Evolutionary conservation across 306 rosid species (phyloP), one percentile per base, ranked within the genome.

Genomic region (Cucurbita moschata): DNA sequence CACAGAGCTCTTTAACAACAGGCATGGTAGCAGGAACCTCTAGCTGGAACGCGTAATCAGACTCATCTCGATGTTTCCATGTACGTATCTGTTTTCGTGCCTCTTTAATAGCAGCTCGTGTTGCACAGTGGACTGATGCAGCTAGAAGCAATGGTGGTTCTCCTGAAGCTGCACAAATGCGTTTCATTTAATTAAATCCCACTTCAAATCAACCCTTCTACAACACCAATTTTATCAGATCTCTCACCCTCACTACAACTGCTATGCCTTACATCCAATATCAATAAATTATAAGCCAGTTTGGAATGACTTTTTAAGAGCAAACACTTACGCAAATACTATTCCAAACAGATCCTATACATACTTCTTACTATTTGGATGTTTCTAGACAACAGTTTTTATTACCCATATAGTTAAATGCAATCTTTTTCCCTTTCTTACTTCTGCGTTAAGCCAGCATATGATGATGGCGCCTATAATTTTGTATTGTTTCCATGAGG

Each of bases 81-180:
- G 77, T 79, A 57, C 76, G 79, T 78, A 87, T 78, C 84, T 94
- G 97, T 74, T 85, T 86, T 65, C 95, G 82, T 15, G 97, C 91
- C 72, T 81, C 98, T 82, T 71, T 81, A 51, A 87, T 77, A 26
- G 98, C 97, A n/a, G 92, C 94, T 78, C 96, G 88, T 8, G 92
- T 75, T 38, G 98, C 98, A 60, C 96, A 86, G 62, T 90, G 98
- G 79, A 94, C 85, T 0, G 98, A 94, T 74, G 85, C 90, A 3
- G 96, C 97, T 44, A 90, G 80, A 76, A 90, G 86, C 44, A 94
- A 66, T 7, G 98, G 97, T 0, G 98, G 98, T 79, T 94, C 98
- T 0, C 98, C 98, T 55, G 98, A 94, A 80, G 97, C 98, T 94
- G 88, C 85, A 80, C 12, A 58, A 79, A 78, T 2, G 35, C 35